Evolutionary conservation across 345 rosid species (phyloP).

Genomic region (Acer negundo): DNA sequence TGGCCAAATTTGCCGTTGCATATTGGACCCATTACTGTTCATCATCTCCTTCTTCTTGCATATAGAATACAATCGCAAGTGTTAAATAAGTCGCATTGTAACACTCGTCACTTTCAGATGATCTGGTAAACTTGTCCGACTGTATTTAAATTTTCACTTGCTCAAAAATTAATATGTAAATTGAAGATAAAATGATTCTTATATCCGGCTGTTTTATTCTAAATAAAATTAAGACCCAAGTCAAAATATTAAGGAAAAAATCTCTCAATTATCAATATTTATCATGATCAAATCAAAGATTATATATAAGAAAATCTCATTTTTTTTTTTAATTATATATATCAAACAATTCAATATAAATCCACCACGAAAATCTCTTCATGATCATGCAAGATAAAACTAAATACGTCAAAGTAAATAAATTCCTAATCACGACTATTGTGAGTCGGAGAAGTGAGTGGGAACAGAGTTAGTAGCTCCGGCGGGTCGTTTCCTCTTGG

Average conservation of each 20-base stretch:
- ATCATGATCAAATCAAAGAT: neutral
- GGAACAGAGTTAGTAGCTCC: conserved; percentile 37
- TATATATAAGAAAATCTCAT: too few species aligned
- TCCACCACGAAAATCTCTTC: neutral
- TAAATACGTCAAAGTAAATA: neutral
- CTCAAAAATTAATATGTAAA: too few species aligned
- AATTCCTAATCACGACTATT: conserved; percentile 23
- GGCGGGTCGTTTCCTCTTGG: conserved; percentile 31
- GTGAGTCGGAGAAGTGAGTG: conserved; percentile 30
- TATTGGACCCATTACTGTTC: conserved; percentile 7
- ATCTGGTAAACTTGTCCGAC: too few species aligned
- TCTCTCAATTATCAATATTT: neutral
- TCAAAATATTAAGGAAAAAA: neutral
- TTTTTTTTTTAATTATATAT: neutral
- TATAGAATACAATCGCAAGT: neutral
- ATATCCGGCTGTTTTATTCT: neutral
- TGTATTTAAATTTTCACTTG: too few species aligned
- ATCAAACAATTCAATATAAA: neutral
- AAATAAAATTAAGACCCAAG: neutral
- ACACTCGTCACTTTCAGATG: neutral
- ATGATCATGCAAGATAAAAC: neutral
- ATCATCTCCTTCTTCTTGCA: neutral
- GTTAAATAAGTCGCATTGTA: neutral
- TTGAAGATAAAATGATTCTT: too few species aligned
- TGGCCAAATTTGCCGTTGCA: neutral